These are phyloP conservation scores for Rhododendron vialii DNA, from an alignment of 148 eudicot species.

Conservation along the genomic window DNA sequence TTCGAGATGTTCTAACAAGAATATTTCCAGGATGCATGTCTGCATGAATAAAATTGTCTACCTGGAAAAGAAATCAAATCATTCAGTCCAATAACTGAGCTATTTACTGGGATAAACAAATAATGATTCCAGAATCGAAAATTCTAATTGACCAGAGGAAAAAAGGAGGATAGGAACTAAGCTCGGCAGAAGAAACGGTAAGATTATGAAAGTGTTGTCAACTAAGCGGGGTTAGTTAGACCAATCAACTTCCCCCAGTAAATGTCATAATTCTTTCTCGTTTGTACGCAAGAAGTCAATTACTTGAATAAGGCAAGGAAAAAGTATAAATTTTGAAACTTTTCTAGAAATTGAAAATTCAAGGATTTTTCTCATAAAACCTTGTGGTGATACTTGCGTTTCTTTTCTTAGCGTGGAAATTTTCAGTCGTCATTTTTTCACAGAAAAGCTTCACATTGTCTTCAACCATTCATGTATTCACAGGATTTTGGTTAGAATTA, in stretches of 20 bases:
- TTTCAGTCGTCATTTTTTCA: neutral
- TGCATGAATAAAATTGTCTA: conserved; percentile 87
- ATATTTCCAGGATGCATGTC: conserved; percentile 98
- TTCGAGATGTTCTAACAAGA: conserved; percentile 52
- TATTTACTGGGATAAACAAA: neutral
- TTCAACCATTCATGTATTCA: neutral
- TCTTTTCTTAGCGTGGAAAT: neutral
- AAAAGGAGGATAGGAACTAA: neutral
- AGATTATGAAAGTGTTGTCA: neutral
- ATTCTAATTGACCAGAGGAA: neutral
- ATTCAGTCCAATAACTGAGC: neutral
- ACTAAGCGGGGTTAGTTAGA: neutral
- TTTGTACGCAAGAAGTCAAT: neutral
- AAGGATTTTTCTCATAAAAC: neutral
- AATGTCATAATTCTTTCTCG: neutral
- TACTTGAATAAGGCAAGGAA: neutral
- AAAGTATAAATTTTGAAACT: neutral
- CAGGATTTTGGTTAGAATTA: neutral
- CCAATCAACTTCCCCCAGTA: neutral
- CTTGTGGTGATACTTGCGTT: neutral
- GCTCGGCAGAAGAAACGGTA: neutral
- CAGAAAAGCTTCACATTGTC: neutral
- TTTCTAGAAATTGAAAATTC: neutral
- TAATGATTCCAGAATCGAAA: neutral
- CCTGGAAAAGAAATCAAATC: conserved; percentile 42